Evolutionary conservation across 208 protist genomes (phyloP).

Genomic region (Trypanosoma rangeli): DNA sequence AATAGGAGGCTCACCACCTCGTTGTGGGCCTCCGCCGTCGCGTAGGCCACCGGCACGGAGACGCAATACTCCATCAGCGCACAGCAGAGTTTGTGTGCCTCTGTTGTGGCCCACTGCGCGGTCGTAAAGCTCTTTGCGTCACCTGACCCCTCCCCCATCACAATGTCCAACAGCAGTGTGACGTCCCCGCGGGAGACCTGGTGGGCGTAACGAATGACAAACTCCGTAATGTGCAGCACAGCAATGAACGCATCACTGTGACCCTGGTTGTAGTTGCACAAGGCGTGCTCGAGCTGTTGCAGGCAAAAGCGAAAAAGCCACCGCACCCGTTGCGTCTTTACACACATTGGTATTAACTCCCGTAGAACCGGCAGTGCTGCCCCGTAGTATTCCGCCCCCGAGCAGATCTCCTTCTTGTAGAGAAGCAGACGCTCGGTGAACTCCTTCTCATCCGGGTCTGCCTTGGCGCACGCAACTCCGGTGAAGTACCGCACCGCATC

Average conservation of each 20-base stretch:
- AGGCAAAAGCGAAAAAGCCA: conserved; percentile 63
- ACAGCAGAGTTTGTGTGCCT: conserved; percentile 41
- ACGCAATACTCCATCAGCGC: conserved; percentile 47
- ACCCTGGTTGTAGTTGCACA: conserved; percentile 30
- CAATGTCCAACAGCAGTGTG: conserved; percentile 32
- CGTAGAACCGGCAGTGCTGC: conserved; percentile 44
- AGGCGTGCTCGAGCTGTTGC: conserved; percentile 29
- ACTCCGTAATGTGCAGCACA: conserved; percentile 45
- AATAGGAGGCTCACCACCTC: conserved; percentile 61
- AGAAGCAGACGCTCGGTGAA: conserved; percentile 38
- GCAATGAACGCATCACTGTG: conserved; percentile 32
- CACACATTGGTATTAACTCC: conserved; percentile 24
- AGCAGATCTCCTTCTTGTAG: conserved; percentile 43
- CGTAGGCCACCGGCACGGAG: conserved; percentile 30
- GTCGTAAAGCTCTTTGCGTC: not conserved
- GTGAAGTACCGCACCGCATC: conserved; percentile 58
- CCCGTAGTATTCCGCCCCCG: conserved; percentile 47
- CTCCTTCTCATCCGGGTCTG: conserved; percentile 34
- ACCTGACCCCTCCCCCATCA: conserved; percentile 23
- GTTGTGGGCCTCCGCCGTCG: conserved; percentile 51
- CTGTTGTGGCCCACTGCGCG: conserved; percentile 15
- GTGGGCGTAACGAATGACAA: conserved; percentile 61
- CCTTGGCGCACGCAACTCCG: conserved; percentile 22
- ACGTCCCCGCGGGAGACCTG: conserved; percentile 36
- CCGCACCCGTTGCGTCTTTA: conserved; percentile 32